phyloP scores from a whole-genome alignment of 78 protist genomes.

The Dictyostelium capitatum region DNA sequence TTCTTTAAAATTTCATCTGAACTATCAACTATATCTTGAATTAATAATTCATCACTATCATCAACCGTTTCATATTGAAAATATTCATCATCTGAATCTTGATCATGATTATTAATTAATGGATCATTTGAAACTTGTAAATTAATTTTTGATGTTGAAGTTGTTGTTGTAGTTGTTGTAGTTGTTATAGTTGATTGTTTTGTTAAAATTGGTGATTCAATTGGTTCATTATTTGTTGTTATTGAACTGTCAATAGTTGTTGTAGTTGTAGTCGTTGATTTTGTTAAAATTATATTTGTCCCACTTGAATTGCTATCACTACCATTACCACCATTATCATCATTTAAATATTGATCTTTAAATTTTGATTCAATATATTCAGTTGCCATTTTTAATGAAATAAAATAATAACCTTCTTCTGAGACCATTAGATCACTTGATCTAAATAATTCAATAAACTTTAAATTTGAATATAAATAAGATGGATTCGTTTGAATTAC shows the following conservation, averaged over 20 bases:
- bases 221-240: neutral
- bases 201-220: neutral
- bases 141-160: neutral
- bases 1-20: conserved; percentile 25
- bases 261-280: neutral
- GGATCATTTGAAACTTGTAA: neutral
- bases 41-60: conserved; percentile 34
- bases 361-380: conserved; percentile 6
- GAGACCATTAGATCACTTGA: conserved; percentile 28
- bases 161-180: neutral
- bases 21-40: conserved; percentile 2
- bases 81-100: neutral
- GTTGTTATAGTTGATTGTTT: neutral
- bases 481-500: conserved; percentile 49
- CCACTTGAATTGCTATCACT: neutral
- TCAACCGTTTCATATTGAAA: neutral
- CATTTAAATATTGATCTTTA: conserved; percentile 6
- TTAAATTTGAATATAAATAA: conserved; percentile 55
- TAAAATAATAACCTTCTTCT: conserved; percentile 56
- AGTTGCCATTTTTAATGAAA: conserved; percentile 30
- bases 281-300: neutral
- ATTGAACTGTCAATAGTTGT: neutral
- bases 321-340: neutral
- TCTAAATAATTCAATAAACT: conserved; percentile 68
- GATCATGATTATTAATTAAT: neutral